Evolutionary conservation across 208 protist species (phyloP).

Genomic region (Leishmania tarentolae): DNA sequence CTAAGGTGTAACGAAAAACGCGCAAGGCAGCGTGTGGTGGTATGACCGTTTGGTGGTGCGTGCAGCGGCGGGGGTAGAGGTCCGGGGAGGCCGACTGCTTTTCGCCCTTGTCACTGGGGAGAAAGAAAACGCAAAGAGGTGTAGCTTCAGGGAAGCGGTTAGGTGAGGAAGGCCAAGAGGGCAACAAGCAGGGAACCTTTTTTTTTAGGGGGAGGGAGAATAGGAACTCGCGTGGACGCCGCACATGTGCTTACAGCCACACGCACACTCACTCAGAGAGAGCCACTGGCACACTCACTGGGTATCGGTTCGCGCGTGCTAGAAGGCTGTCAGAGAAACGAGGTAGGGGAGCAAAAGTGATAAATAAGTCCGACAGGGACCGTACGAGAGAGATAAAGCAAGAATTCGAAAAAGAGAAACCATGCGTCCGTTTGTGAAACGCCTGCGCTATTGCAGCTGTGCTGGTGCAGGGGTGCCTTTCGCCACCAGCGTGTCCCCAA

Average conservation of each 20-base stretch:
- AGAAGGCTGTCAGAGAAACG: not conserved
- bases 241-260: not conserved
- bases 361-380: not conserved
- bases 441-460: not conserved
- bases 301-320: not conserved
- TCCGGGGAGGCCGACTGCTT: not conserved
- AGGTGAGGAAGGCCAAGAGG: not conserved
- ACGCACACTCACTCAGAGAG: not conserved
- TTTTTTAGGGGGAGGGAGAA: no score
- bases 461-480: not conserved
- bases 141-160: not conserved
- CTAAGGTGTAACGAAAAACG: no score
- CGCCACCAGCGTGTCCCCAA: no score
- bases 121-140: not conserved
- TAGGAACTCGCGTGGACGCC: not conserved
- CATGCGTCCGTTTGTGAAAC: not conserved
- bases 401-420: not conserved
- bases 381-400: not conserved
- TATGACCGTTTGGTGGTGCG: not conserved
- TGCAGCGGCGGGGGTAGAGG: no score
- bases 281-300: not conserved
- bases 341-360: not conserved
- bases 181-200: not conserved
- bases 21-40: no score
- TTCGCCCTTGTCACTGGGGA: not conserved